Conservation (phyloP, 805 yeast genomes). For the Naumovozyma castellii region DNA sequence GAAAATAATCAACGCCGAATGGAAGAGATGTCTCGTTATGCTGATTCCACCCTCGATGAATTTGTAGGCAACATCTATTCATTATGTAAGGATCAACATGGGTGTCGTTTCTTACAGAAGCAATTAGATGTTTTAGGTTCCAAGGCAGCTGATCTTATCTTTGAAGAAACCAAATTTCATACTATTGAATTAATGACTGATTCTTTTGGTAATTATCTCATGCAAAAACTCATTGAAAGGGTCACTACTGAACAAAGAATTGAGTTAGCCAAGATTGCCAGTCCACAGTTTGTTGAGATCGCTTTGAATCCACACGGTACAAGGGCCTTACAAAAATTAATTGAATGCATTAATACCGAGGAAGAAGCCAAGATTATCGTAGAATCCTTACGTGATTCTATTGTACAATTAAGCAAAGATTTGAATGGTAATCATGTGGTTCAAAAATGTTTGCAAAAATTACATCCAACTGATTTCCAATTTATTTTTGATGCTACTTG, state of each 20-base stretch:
- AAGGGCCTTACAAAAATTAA: conserved; percentile 84
- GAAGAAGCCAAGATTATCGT: conserved; percentile 64
- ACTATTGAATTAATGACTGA: conserved; percentile 85
- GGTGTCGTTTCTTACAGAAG: conserved; percentile 84
- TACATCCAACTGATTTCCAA: conserved; percentile 60
- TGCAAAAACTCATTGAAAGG: conserved; percentile 81
- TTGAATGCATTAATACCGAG: conserved; percentile 65
- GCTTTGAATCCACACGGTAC: conserved; percentile 95
- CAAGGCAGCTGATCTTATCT: conserved; percentile 64
- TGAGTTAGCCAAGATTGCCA: conserved; percentile 56
- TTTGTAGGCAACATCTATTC: conserved; percentile 66
- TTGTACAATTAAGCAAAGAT: conserved; percentile 75
- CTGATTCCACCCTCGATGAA: conserved; percentile 58
- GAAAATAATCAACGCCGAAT: conserved; percentile 16
- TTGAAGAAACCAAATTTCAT: conserved; percentile 67
- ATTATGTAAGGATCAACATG: conserved; percentile 91
- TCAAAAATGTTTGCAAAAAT: conserved; percentile 77
- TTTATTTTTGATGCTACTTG: conserved; percentile 85
- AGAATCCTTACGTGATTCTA: conserved; percentile 51
- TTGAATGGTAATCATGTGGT: conserved; percentile 94
- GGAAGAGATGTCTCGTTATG: conserved; percentile 63
- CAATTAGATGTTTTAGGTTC: conserved; percentile 61
- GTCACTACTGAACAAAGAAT: conserved; percentile 63
- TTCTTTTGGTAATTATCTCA: conserved; percentile 93
- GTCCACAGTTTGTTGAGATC: conserved; percentile 64